Percentiles rank a stretch among this genome's conserved stretches.
These are phyloP conservation scores for Leccinum boreale DNA, from an alignment of 768 basidiomycete genomes.

Conservation along the genomic window DNA sequence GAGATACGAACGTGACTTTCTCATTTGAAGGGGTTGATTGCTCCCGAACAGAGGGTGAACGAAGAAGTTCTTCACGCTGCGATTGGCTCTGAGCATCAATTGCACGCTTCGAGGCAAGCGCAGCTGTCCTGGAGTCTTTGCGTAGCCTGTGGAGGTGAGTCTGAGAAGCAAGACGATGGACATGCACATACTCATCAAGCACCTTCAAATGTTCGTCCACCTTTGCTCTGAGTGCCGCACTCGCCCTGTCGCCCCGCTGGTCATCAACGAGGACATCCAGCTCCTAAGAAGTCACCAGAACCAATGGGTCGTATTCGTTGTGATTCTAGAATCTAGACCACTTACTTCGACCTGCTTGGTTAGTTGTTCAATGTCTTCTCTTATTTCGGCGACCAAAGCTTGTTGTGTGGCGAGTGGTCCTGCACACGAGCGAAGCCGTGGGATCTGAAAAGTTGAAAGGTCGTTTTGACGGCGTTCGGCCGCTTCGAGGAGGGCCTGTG, in stretches of 20 bases:
- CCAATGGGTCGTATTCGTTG: constrained; percentile 4
- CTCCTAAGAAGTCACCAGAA: constrained; percentile 37
- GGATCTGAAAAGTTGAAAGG: constrained; percentile 68
- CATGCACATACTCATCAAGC: constrained; percentile 51
- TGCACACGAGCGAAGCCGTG: constrained; percentile 62
- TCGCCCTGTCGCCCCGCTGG: constrained; percentile 54
- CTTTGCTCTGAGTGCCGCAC: constrained; percentile 44
- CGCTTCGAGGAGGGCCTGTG: constrained; percentile 45
- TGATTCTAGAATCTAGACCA: constrained; percentile 30
- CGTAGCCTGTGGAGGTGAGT: constrained; percentile 43
- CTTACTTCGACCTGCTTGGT: constrained; percentile 59
- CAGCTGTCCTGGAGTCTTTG: constrained; percentile 61
- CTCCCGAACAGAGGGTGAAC: constrained; percentile 47
- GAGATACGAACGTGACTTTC: constrained; percentile 55
- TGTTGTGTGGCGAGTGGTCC: constrained; percentile 74
- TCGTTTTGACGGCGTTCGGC: constrained; percentile 59
- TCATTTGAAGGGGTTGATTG: constrained; percentile 44
- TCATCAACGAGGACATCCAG: constrained; percentile 73
- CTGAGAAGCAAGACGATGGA: not conserved
- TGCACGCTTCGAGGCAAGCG: constrained; percentile 68
- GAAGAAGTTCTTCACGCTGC: constrained; percentile 67
- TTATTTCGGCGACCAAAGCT: constrained; percentile 66
- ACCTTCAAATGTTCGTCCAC: constrained; percentile 47
- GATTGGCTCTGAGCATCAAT: constrained; percentile 62
- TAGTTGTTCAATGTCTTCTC: constrained; percentile 68